A percentile compares a stretch with the other conserved stretches of the same genome.
Evolutionary conservation across 228 moss, liverwort and hornwort species (phyloP).

Genomic region (Sphagnum magellanicum): DNA sequence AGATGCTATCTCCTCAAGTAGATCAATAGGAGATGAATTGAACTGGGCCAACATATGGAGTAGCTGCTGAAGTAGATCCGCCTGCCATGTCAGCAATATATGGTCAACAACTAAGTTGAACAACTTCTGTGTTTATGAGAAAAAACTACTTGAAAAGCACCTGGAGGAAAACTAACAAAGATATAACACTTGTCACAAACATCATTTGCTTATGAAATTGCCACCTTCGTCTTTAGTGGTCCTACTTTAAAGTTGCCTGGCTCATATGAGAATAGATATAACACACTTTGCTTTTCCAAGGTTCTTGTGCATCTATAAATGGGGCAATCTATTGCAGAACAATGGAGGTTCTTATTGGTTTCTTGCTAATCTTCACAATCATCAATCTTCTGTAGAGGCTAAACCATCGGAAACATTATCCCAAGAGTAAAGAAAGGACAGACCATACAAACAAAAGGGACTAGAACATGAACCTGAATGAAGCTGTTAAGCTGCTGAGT

Average conservation of each 20-base stretch:
- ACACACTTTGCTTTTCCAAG: slow-evolving; percentile 79
- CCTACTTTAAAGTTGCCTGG: not conserved
- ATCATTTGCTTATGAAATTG: too few relatives aligned
- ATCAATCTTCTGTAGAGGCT: too few relatives aligned
- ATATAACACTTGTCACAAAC: too few relatives aligned
- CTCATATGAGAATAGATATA: not conserved
- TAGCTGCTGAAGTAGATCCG: slow-evolving; percentile 68
- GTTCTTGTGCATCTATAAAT: slow-evolving; percentile 45
- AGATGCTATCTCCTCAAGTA: slow-evolving; percentile 61
- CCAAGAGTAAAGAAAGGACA: too few relatives aligned
- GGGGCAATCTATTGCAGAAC: too few relatives aligned
- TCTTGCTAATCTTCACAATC: too few relatives aligned
- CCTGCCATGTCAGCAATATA: slow-evolving; percentile 21
- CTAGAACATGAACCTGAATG: slow-evolving; percentile 20
- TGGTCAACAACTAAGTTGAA: not conserved
- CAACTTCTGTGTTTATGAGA: not conserved
- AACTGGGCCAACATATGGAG: slow-evolving; percentile 61
- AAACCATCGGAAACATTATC: too few relatives aligned
- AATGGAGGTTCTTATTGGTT: too few relatives aligned
- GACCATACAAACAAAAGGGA: too few relatives aligned
- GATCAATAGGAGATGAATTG: slow-evolving; percentile 47
- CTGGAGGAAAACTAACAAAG: too few relatives aligned
- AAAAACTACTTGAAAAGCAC: too few relatives aligned
- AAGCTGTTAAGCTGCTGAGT: slow-evolving; percentile 51
- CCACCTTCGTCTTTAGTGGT: not conserved